Evolutionary conservation across 225 moss, liverwort and hornwort species (phyloP).

Genomic region (Marchantia polymorpha): DNA sequence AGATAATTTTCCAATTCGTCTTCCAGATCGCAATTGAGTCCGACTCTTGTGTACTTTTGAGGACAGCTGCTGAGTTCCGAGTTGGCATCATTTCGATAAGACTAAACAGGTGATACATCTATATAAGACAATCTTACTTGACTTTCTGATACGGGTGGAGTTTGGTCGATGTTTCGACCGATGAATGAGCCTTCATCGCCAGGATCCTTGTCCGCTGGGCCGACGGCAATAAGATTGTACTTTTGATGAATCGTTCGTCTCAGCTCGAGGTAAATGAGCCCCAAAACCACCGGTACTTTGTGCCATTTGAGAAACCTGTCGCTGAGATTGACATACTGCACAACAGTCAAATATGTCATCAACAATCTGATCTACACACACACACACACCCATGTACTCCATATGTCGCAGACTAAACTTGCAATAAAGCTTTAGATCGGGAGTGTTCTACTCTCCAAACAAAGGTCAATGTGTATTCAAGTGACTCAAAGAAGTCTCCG

Average conservation of each 20-base stretch:
- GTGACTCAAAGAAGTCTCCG: too few relatives aligned
- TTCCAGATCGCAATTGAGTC: too few relatives aligned
- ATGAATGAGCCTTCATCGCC: slow-evolving; percentile 39
- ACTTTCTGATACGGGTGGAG: not conserved
- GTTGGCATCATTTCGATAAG: too few relatives aligned
- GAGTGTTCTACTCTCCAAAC: too few relatives aligned
- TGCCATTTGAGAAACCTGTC: slow-evolving; percentile 54
- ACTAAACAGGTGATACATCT: too few relatives aligned
- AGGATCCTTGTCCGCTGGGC: slow-evolving; percentile 1
- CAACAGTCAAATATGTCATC: not conserved
- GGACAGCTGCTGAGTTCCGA: too few relatives aligned
- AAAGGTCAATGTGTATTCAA: too few relatives aligned
- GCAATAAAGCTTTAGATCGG: too few relatives aligned
- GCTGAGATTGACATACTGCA: slow-evolving; percentile 48
- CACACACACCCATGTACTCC: not conserved
- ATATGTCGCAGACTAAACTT: not conserved
- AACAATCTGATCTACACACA: not conserved
- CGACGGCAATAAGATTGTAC: slow-evolving; percentile 58
- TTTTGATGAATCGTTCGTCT: slow-evolving; percentile 56
- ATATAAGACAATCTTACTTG: not conserved
- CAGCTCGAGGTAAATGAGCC: slow-evolving; percentile 47
- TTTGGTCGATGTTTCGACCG: slow-evolving; percentile 29
- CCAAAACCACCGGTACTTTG: slow-evolving; percentile 45
- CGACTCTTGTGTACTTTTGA: too few relatives aligned
- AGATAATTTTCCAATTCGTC: too few relatives aligned